Evolutionary conservation across 495 filamentous ascomycete genomes (phyloP), one percentile per base, ranked within the genome.

Genomic region (Wilcoxina mikolae): DNA sequence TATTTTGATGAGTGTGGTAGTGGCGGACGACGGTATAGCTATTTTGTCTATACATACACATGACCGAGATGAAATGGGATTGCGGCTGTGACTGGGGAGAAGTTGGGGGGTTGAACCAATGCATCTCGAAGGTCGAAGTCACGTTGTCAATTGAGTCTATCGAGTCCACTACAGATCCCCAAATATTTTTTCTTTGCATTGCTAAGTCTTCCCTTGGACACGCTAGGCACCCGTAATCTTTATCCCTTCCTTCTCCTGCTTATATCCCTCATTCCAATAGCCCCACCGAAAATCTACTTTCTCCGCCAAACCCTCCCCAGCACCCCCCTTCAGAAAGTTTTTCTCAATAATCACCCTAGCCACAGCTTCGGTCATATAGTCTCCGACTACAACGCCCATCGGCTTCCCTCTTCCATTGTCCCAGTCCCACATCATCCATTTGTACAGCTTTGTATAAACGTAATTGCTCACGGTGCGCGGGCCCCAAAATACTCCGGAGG

Each of bases 261-360:
- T 18, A 17, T 24, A 49, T 23, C 46, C 46, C 23, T 28, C 22
- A 15, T 2, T 29, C 46, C 46, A 49, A 5, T 2, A 28, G 10
- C 27, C 46, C 46, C 46, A 49, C 23, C 20, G 1, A 27, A 27
- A 49, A 49, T 49, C 46, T 15, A 49, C 27, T 11, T 28, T 20
- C 5, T 11, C 46, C 12, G 23, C 24, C n/a, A 18, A 11, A 12
- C n/a, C 43, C 46, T 49, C 46, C 23, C 24, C 27, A 20, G 46
- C 46, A 2, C 46, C 46, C 27, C 46, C 27, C 20, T 49, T 20
- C 46, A 49, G n/a, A 27, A 27, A 49, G 12, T 49, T 49, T 25
- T 49, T 49, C 46, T 49, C 46, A 4, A 49, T 25, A 29, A 49
- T 29, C 24, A 29, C 5, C 27, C 46, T 27, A 7, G 23, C 12